Percentiles rank a stretch among this genome's conserved stretches.
Evolutionary conservation across 768 basidiomycete species (phyloP).

Genomic region (Suillus spraguei): DNA sequence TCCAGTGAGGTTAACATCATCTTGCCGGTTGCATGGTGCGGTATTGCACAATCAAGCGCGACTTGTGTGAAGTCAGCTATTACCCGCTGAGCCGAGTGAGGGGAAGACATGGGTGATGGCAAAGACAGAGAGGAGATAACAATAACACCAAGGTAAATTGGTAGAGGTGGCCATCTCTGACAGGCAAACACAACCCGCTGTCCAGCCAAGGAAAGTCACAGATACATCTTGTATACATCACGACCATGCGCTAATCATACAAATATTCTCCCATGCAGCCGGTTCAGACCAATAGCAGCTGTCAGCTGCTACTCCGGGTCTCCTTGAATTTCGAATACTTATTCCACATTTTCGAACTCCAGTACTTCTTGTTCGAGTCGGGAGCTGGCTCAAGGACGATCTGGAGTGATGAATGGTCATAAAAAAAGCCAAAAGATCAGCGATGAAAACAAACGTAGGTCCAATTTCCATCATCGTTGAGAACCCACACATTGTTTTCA

Average conservation of each 20-base stretch:
- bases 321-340: neutral
- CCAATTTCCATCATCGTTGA: neutral
- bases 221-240: neutral
- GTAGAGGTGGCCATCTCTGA: neutral
- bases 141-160: too few relatives aligned
- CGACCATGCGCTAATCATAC: neutral
- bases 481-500: neutral
- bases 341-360: neutral
- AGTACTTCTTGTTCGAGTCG: neutral
- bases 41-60: neutral
- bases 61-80: neutral
- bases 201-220: neutral
- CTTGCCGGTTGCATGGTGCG: neutral
- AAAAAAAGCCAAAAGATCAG: neutral
- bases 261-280: neutral
- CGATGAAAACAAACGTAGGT: neutral
- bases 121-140: too few relatives aligned
- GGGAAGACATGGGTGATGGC: neutral
- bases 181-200: neutral
- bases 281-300: neutral
- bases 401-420: slow-evolving; percentile 1
- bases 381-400: neutral
- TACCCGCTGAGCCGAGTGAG: neutral
- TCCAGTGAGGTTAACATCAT: neutral
- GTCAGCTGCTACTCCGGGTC: too few relatives aligned